Base-by-base conservation (phyloP, 345 rosid genomes). In the Pistacia vera region DNA sequence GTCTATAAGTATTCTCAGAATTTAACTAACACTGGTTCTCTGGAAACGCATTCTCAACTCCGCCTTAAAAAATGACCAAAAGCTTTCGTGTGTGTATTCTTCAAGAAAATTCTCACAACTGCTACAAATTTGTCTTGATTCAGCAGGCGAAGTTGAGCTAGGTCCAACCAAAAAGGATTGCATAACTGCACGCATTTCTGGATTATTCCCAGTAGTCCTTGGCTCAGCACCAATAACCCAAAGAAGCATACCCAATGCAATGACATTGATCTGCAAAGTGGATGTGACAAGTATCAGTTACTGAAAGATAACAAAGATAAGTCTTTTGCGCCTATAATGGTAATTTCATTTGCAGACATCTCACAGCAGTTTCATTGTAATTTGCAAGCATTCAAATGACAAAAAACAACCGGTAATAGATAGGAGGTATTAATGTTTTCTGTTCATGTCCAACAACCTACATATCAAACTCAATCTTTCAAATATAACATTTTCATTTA, bases 141-240 rank as follows among this genome's bases (percentile, higher is more conserved):
- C 17, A 28, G 60, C 35, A 73, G 70, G 74, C 59, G 44, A 16
- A 44, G 84, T 81, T 0, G 67, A 12, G 56, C n/a, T 77, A 1
- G 89, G 81, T 10, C 75, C 72, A n/a, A 87, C 88, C 79, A 89
- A 54, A 74, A 89, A 89, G 12, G 92, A 89, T 51, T 72, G 86
- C 25, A 66, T 82, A 30, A 89, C 81, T 22, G 59, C 68, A 0
- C 76, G 60, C 20, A 28, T 11, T 8, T 63, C 70, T 3, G 66
- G 12, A 48, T 72, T 18, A 18, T 33, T 63, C 68, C 64, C 59
- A 17, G 49, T 63, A 10, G 25, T 55, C 17, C 68, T 78, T 2
- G 86, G 80, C 66, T 76, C 82, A 0, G 70, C 51, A 3, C 90
- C 88, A 10, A 66, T 25, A 11, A 49, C 77, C 85, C 82, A 86